Conservation (phyloP, 257 asterid species). For the Agastache rugosa region DNA sequence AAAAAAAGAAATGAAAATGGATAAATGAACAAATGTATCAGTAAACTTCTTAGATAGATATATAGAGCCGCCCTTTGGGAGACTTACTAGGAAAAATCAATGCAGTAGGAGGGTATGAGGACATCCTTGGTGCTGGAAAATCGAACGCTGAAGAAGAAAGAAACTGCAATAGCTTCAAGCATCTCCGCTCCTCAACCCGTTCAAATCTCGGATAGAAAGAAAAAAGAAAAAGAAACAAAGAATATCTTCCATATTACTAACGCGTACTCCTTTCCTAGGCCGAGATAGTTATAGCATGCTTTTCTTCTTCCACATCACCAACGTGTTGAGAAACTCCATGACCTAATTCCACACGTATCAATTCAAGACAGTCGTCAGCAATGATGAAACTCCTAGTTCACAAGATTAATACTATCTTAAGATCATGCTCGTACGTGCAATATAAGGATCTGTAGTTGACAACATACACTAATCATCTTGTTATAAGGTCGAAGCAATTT, state of each 20-base stretch:
- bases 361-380: not conserved
- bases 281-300: conserved; percentile 33
- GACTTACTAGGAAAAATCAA: conserved; percentile 28
- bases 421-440: not conserved
- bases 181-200: conserved; percentile 66
- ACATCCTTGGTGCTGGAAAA: conserved; percentile 60
- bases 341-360: conserved; percentile 50
- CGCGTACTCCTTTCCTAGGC: conserved; percentile 14
- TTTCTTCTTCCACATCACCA: conserved; percentile 76
- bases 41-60: conserved; percentile 16
- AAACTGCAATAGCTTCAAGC: conserved; percentile 38
- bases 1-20: conserved; percentile 7
- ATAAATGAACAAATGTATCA: conserved; percentile 43
- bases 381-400: not conserved
- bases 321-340: conserved; percentile 77
- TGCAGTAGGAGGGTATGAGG: conserved; percentile 38
- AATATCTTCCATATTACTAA: conserved; percentile 21
- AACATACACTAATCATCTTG: not conserved
- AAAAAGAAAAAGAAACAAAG: not conserved
- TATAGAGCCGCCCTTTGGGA: conserved; percentile 41
- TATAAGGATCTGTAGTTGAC: not conserved
- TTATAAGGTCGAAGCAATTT: not conserved
- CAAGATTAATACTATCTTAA: not conserved
- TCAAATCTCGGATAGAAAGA: conserved; percentile 17
- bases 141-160: conserved; percentile 17